These are phyloP conservation scores for Actinomortierella ambigua DNA, from an alignment of 371 early-diverging fungal species.

Conservation along the genomic window DNA sequence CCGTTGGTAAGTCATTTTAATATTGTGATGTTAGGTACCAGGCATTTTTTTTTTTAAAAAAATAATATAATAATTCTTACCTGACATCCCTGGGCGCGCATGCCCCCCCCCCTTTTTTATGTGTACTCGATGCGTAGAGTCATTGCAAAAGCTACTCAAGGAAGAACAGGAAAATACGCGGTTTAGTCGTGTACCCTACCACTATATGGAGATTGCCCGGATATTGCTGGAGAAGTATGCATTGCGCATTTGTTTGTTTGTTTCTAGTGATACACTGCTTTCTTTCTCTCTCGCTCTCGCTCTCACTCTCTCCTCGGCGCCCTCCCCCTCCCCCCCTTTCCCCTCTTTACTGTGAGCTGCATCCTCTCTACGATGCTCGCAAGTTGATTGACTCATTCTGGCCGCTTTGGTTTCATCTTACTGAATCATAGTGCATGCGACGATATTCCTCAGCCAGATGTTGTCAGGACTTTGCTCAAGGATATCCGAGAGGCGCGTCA, in stretches of 20 bases:
- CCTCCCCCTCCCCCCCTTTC: background rate
- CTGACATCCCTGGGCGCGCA: too few relatives aligned
- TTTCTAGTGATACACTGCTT: background rate
- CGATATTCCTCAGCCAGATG: conserved; percentile 77
- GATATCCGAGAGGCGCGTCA: conserved; percentile 87
- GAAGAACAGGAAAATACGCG: conserved; percentile 60
- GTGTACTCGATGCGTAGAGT: conserved; percentile 45
- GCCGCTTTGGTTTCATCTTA: conserved; percentile 3
- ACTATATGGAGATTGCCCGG: conserved; percentile 83
- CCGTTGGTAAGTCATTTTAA: conserved; percentile 51
- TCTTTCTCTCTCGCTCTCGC: too few relatives aligned
- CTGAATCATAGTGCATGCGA: conserved; percentile 67
- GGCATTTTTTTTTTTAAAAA: background rate
- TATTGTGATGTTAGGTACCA: background rate
- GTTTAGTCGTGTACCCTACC: conserved; percentile 79
- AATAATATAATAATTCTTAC: conserved; percentile 10
- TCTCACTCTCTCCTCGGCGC: too few relatives aligned
- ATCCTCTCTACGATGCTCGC: too few relatives aligned
- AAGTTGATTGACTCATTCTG: too few relatives aligned
- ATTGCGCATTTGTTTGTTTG: background rate
- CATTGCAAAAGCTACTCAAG: conserved; percentile 59
- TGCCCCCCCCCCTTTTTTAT: background rate
- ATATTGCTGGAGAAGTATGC: conserved; percentile 73
- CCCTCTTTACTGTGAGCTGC: too few relatives aligned
- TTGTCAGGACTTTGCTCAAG: conserved; percentile 73